Base-by-base conservation (phyloP, 2,329 filamentous ascomycete genomes). In the Alternaria ventricosa region DNA sequence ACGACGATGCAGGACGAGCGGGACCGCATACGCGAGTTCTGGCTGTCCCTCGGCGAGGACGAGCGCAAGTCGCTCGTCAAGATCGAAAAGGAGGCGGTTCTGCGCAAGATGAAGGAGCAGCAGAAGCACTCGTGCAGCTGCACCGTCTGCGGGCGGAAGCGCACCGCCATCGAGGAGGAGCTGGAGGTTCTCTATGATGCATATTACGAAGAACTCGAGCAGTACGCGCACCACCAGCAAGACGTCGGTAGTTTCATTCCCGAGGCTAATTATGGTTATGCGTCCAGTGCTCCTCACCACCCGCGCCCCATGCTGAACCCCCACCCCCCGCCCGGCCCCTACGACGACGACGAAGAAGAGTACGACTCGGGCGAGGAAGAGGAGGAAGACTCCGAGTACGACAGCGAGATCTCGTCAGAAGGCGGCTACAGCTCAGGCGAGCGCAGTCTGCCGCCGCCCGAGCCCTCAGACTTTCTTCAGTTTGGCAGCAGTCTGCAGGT, bases 71-170 rank as follows among this genome's bases (percentile, higher is more conserved):
- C 93, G 15, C 85, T 99, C 50, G 94, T 99, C 76, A 97, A 97
- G 82, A 95, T 99, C 28, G 96, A 99, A 82, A 99, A 99, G 83
- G 95, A 99, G 81, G 95, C 96, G 8, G 96, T 99, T 0, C 84
- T 99, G 60, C 94, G 93, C 77, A 99, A 99, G 85, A 99, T 99
- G 96, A 99, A 99, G 85, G 96, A 99, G 81, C 96, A 99, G 81
- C 96, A 99, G 81, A 98, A 98, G 82, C 94, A 98, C 80, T 98
- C 95, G 3, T 99, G 96, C 84, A 97, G 94, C 79, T 99, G 96
- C 81, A 96, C 94, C 5, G 95, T 99, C 44, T 99, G 96, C 80
- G 96, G 96, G 57, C 89, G 96, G 70, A 99, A 99, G 84, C 89
- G 96, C 57, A 97, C 92, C 12, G 96, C 96, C 43, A 99, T 99